Conservation (phyloP, 1,284 basidiomycete genomes). For the Cystobasidium sp. region DNA sequence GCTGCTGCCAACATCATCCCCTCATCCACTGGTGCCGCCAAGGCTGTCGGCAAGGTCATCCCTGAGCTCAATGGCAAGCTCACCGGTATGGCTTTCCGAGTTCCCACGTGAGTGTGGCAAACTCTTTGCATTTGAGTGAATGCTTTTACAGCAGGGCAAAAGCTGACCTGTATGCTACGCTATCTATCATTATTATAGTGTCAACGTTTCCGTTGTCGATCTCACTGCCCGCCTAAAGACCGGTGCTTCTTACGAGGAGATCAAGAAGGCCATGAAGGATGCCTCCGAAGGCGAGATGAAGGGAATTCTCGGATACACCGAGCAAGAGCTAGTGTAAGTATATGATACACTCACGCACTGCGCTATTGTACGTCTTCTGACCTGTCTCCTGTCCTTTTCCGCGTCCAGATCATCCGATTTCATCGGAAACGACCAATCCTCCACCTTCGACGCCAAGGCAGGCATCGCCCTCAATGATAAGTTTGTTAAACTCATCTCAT, state of each 20-base stretch:
- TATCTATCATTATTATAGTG: conserved; percentile 59
- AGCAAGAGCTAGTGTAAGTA: conserved; percentile 76
- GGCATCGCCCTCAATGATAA: conserved; percentile 91
- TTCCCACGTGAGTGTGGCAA: conserved; percentile 67
- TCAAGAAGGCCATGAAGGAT: conserved; percentile 84
- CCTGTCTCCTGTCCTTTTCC: neutral
- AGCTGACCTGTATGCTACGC: neutral
- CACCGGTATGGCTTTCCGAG: conserved; percentile 67
- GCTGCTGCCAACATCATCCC: conserved; percentile 99
- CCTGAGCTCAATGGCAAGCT: conserved; percentile 93
- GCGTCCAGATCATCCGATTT: conserved; percentile 77
- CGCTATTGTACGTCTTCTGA: neutral
- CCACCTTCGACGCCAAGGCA: conserved; percentile 78
- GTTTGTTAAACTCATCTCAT: conserved; percentile 77
- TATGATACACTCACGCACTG: neutral
- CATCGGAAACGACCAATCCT: conserved; percentile 66
- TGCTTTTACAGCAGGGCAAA: neutral
- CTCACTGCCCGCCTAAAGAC: conserved; percentile 93
- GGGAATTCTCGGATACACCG: conserved; percentile 93
- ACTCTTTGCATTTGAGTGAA: neutral
- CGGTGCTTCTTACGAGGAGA: conserved; percentile 80
- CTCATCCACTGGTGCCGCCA: conserved; percentile 98
- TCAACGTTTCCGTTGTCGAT: conserved; percentile 94
- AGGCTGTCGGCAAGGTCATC: conserved; percentile 86
- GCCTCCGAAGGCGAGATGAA: conserved; percentile 73